Evolutionary conservation across 2,329 filamentous ascomycete genomes (phyloP).

Genomic region (Neurospora sp.): DNA sequence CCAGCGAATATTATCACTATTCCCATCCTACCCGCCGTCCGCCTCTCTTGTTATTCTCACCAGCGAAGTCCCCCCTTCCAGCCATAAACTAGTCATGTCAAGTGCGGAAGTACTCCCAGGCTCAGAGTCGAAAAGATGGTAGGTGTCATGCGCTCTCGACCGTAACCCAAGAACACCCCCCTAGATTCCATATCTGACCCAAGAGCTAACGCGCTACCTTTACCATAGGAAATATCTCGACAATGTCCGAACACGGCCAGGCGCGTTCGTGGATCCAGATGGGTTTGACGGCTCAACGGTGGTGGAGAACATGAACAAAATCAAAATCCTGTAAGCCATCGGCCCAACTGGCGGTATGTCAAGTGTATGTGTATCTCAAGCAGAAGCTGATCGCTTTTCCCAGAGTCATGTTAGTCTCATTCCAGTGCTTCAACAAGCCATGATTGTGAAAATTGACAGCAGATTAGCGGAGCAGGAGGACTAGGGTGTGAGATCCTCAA

Average conservation of each 20-base stretch:
- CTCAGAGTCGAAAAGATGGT: slow-evolving; percentile 18
- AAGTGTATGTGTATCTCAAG: neutral
- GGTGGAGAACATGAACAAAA: slow-evolving; percentile 48
- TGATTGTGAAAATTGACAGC: slow-evolving; percentile 10
- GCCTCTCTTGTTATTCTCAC: neutral
- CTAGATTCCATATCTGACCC: neutral
- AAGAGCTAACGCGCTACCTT: slow-evolving; percentile 4
- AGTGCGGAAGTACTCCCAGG: slow-evolving; percentile 11
- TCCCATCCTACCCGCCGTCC: neutral
- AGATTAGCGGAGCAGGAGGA: slow-evolving; percentile 76
- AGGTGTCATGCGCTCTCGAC: slow-evolving; percentile 23
- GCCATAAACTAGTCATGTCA: slow-evolving; percentile 7
- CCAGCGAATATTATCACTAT: neutral
- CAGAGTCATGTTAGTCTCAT: slow-evolving; percentile 40
- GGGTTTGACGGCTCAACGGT: slow-evolving; percentile 42
- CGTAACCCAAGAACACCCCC: neutral
- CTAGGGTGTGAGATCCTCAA: slow-evolving; percentile 95
- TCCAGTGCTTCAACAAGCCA: slow-evolving; percentile 5
- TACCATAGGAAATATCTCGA: slow-evolving; percentile 68
- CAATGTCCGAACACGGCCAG: slow-evolving; percentile 62
- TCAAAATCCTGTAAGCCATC: slow-evolving; percentile 61
- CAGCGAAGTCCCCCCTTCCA: neutral
- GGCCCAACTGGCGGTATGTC: slow-evolving; percentile 13
- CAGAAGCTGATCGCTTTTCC: neutral
- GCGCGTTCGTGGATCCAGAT: slow-evolving; percentile 69